phyloP scores from a whole-genome alignment of 1,284 basidiomycete species.

The Mycena sp. region DNA sequence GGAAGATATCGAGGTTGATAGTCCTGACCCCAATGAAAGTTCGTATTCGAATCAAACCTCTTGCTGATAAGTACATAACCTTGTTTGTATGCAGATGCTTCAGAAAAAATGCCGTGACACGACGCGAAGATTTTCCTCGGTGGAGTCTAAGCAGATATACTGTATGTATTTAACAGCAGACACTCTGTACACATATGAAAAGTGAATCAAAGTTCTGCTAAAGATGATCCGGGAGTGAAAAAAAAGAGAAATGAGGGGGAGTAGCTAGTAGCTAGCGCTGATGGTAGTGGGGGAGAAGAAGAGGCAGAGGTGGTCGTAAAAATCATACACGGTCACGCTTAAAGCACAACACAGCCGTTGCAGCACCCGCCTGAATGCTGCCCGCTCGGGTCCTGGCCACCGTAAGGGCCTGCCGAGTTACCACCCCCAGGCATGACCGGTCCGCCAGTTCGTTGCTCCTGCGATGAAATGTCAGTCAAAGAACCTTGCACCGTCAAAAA shows the following conservation, averaged over 20 bases:
- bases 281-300: neutral
- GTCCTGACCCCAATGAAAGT: constrained; percentile 24
- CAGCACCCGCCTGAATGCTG: constrained; percentile 75
- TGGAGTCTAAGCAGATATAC: constrained; percentile 2
- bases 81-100: neutral
- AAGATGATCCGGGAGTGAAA: neutral
- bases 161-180: constrained; percentile 11
- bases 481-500: neutral
- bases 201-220: neutral
- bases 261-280: constrained; percentile 15
- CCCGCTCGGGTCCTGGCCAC: constrained; percentile 40
- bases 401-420: constrained; percentile 37
- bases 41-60: neutral
- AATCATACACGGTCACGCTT: constrained; percentile 31
- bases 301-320: constrained; percentile 9
- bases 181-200: constrained; percentile 19
- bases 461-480: neutral
- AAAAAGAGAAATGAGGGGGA: constrained; percentile 8
- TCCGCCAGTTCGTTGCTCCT: constrained; percentile 73
- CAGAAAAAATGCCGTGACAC: constrained; percentile 5
- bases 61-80: neutral
- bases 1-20: constrained; percentile 46
- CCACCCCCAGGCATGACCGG: constrained; percentile 58
- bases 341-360: constrained; percentile 74
- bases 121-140: neutral